Percentiles rank a stretch among this genome's conserved stretches.
Evolutionary conservation across 2,329 filamentous ascomycete genomes (phyloP).

Genomic region (Colletotrichum filicis): DNA sequence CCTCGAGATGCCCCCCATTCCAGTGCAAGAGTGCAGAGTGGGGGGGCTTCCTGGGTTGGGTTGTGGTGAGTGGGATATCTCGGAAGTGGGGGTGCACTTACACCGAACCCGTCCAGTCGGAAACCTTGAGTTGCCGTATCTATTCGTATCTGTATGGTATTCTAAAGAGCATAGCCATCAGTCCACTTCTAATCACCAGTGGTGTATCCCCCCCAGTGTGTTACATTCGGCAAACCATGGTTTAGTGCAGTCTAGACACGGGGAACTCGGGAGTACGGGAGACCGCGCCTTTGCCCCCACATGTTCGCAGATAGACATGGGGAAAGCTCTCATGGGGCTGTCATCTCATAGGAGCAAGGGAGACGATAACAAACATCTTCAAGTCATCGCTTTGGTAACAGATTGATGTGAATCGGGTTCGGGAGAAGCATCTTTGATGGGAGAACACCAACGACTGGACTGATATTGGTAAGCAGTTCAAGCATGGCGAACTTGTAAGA

Average conservation of each 20-base stretch:
- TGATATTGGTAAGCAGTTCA: not conserved
- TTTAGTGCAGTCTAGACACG: not conserved
- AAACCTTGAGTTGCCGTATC: not conserved
- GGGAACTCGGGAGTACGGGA: not conserved
- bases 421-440: not conserved
- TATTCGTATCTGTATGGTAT: not conserved
- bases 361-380: not conserved
- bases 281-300: not conserved
- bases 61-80: not conserved
- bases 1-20: constrained; percentile 6
- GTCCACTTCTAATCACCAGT: not conserved
- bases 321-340: not conserved
- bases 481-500: not conserved
- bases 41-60: not conserved
- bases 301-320: not conserved
- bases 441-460: not conserved
- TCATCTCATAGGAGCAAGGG: not conserved
- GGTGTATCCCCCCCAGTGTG: not conserved
- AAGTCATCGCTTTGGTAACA: not conserved
- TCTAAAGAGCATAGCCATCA: not conserved
- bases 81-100: not conserved
- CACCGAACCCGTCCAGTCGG: not conserved
- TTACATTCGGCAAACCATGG: not conserved
- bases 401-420: not conserved
- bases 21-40: constrained; percentile 7